Evolutionary conservation across 257 asterid species (phyloP), one percentile per base, ranked within the genome.

Genomic region (Buddleja alternifolia): DNA sequence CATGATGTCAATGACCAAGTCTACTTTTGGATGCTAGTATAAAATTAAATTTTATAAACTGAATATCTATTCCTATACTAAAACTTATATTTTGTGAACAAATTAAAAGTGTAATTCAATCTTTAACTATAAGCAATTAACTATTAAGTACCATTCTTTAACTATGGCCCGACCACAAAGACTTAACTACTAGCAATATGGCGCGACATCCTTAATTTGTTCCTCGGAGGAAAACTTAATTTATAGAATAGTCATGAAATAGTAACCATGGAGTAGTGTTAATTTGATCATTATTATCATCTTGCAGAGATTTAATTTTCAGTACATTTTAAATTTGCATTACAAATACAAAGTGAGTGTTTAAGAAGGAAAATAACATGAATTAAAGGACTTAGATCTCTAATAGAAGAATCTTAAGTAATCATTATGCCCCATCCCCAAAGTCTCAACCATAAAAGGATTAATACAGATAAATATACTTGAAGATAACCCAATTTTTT

Each of bases 381-480:
- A 57, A 74, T 34, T 67, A 63, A 72, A 73, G 58, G 63, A 15
- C 52, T 54, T 45, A 63, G 69, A 65, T 79, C 66, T 40, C 56
- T 52, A 67, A 73, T n/a, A 50, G 55, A 32, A 73, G 72, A 53
- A 67, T 73, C 77, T 60, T 55, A 39, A 64, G 77, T 56, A 78
- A 85, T 85, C 80, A 85, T 80, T 80, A 15, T 80, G 86, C 77
- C 88, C 66, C 47, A 46, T 52, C 67, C 59, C 67, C 77, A 76
- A 70, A 62, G 65, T 59, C 54, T 71, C 42, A 48, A 19, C 61
- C 60, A 77, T 46, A 69, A 70, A 19, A 1, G 10, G 0, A 37
- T 4, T 0, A 47, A 40, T 4, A 60, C 39, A 19, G 4, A 7
- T 34, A 37, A 8, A 36, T 15, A n/a, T 0, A 46, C 41, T 32